Evolutionary conservation across 164 flowering plant genomes (phyloP).

Genomic region (Malania oleifera): DNA sequence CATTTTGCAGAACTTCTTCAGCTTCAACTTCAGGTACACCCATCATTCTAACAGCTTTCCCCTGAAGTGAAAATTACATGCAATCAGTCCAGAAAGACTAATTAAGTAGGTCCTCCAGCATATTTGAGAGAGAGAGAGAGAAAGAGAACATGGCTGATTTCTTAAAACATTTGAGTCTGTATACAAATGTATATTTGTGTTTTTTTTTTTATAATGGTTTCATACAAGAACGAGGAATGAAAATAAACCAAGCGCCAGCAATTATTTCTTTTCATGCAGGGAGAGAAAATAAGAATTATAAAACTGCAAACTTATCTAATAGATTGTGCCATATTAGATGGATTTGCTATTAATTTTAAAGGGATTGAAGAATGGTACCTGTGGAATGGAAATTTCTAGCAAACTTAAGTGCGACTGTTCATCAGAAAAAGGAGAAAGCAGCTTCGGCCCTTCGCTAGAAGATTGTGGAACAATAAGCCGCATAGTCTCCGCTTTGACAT

Average conservation of each 20-base stretch:
- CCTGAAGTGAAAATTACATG: constrained; percentile 36
- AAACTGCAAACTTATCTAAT: neutral
- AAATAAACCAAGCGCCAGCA: too few species aligned
- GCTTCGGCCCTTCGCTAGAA: constrained; percentile 41
- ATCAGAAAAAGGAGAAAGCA: constrained; percentile 73
- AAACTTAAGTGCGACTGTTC: constrained; percentile 61
- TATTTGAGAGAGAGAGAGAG: too few species aligned
- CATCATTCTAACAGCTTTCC: constrained; percentile 84
- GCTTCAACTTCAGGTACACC: constrained; percentile 79
- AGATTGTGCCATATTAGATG: neutral
- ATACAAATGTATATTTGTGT: too few species aligned
- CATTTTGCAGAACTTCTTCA: constrained; percentile 49
- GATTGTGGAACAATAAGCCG: constrained; percentile 63
- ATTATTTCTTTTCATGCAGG: too few species aligned
- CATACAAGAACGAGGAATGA: too few species aligned
- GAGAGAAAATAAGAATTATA: neutral
- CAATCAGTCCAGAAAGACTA: neutral
- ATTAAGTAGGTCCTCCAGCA: too few species aligned
- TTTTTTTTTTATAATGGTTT: too few species aligned
- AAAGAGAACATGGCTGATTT: neutral
- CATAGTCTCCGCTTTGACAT: constrained; percentile 73
- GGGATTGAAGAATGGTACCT: constrained; percentile 37
- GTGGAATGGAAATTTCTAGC: constrained; percentile 42
- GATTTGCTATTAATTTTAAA: neutral
- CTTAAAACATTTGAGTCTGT: too few species aligned